A percentile compares a stretch with the other conserved stretches of the same genome.
Conservation (phyloP, 768 basidiomycete species). For the Pleurotus djamor region DNA sequence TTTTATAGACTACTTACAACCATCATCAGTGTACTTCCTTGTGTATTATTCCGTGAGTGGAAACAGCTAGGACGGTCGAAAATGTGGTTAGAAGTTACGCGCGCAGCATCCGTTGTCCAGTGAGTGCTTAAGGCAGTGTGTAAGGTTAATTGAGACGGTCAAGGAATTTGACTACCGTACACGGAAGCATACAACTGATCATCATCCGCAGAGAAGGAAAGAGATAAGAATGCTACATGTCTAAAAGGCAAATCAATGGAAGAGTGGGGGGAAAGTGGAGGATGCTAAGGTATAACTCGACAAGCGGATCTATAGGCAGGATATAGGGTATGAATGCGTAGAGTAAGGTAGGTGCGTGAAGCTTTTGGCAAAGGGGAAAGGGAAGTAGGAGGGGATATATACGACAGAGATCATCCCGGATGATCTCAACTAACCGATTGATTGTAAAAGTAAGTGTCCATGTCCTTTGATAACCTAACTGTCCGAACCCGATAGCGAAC, state of each 20-base stretch:
- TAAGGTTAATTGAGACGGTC: not conserved
- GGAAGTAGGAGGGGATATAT: not conserved
- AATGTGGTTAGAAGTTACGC: no score
- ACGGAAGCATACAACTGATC: constrained; percentile 1
- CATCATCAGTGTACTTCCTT: no score
- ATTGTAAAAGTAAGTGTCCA: not conserved
- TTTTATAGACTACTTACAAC: no score
- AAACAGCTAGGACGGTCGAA: no score
- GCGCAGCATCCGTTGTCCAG: no score
- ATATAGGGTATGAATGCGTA: not conserved
- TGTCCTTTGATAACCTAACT: not conserved
- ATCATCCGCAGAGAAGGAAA: not conserved
- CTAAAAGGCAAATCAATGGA: not conserved
- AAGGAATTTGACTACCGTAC: not conserved
- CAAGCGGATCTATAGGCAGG: constrained; percentile 2
- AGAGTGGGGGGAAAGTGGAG: not conserved
- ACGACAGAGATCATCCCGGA: constrained; percentile 4
- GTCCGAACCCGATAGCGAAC: not conserved
- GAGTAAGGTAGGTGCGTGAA: not conserved
- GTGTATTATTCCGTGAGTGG: no score
- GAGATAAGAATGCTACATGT: constrained; percentile 1
- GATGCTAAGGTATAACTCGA: not conserved
- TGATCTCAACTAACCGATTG: not conserved
- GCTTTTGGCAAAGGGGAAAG: not conserved
- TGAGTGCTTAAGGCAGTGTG: no score